Conservation (phyloP, 768 basidiomycete genomes). For the Phlebiopsis gigantea region DNA sequence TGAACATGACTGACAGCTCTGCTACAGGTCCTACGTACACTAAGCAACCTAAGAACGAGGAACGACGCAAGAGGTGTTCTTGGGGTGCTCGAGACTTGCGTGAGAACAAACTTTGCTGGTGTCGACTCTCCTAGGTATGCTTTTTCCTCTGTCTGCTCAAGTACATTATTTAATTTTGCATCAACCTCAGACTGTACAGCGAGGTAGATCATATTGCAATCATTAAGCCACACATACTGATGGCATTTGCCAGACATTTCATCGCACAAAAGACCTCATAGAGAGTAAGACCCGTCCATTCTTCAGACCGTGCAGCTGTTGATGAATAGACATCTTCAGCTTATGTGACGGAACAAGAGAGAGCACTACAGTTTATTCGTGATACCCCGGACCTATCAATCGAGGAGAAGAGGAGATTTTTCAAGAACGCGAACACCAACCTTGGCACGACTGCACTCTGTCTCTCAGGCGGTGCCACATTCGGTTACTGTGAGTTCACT, state of each 20-base stretch:
- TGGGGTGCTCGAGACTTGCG: slow-evolving; percentile 86
- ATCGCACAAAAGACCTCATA: slow-evolving; percentile 85
- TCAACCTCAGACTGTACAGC: slow-evolving; percentile 76
- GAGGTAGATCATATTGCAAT: slow-evolving; percentile 45
- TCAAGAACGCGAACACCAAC: slow-evolving; percentile 84
- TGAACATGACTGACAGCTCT: not conserved
- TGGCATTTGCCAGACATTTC: slow-evolving; percentile 62
- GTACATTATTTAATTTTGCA: too few species aligned
- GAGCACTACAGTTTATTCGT: slow-evolving; percentile 70
- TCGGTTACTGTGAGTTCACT: slow-evolving; percentile 77
- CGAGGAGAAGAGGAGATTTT: slow-evolving; percentile 91
- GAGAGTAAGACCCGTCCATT: slow-evolving; percentile 79
- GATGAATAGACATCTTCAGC: slow-evolving; percentile 34
- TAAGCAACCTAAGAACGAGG: slow-evolving; percentile 63
- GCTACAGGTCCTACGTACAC: slow-evolving; percentile 64
- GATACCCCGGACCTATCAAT: slow-evolving; percentile 64
- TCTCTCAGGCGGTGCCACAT: slow-evolving; percentile 92
- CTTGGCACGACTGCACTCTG: slow-evolving; percentile 89
- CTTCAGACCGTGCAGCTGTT: too few species aligned
- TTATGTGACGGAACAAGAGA: slow-evolving; percentile 76
- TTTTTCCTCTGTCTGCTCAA: too few species aligned
- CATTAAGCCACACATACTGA: not conserved
- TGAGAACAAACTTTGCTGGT: slow-evolving; percentile 90
- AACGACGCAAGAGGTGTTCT: slow-evolving; percentile 83
- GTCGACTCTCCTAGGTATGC: slow-evolving; percentile 73